Evolutionary conservation across 306 rosid species (phyloP), one percentile per base, ranked within the genome.

Genomic region (Vigna angularis): DNA sequence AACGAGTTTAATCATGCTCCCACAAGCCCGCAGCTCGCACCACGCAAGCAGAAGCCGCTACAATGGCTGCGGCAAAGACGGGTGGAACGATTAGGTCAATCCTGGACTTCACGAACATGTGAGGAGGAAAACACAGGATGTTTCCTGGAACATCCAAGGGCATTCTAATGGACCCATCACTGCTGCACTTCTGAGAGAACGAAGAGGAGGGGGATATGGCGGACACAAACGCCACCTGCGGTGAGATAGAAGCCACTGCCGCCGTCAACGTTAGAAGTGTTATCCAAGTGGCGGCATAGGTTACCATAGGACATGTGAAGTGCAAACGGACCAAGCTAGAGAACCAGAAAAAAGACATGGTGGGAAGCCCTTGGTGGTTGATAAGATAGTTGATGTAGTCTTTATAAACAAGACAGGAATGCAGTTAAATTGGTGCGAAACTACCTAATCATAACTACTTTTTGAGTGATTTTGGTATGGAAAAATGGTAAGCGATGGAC

Each of bases 61-160:
- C 98, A 48, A 89, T 89, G 0, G 81, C 79, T 0, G 93, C 97
- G 1, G 98, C 95, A 38, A 92, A 92, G 26, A 92, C 55, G 0
- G 97, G 95, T 10, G 97, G 97, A 44, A 91, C 93, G 6, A 92
- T 72, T 5, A 89, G 63, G 73, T 94, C 98, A 76, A 89, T 17
- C 66, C 72, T 84, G 6, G 97, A 89, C 76, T 75, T 88, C 11
- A 74, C 14, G 59, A 95, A 91, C 38, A 87, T 65, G 13, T 62
- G 81, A n/a, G 97, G 73, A 40, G 98, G 96, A 48, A 91, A 75
- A 81, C 96, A 95, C 13, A 95, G 63, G 13, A 88, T 77, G 26
- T 93, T 90, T 14, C 93, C 93, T 4, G 98, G 94, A 17, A 79
- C 59, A 42, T 89, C 97, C 53, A 86, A 56, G 50, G 97, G 98